Evolutionary conservation across 345 rosid species (phyloP), one percentile per base, ranked within the genome.

Genomic region (Salix purpurea): DNA sequence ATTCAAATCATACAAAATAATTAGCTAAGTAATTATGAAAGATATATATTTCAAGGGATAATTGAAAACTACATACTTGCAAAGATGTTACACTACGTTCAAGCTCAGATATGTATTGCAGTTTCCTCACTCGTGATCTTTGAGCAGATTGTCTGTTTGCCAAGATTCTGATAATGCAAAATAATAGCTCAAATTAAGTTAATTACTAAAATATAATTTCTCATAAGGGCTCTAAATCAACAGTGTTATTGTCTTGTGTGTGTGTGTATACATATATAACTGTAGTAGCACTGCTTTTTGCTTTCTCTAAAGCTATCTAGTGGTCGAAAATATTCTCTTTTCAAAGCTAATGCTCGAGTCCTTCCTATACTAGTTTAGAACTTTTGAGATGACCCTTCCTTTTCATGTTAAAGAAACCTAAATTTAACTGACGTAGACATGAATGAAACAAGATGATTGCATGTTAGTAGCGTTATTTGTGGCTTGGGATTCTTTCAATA

Each of bases 141-240:
- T 78, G 84, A 6, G 84, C 84, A 23, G 84, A 82, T 82, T 82
- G 84, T 60, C 81, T 70, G 28, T 82, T 82, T 44, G 84, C 84
- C 74, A 82, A 67, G 44, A 82, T 82, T 61, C 84, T 82, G 24
- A 36, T 19, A 16, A 71, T 30, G 58, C 16, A 68, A 42, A 14
- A 1, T 26, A 54, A 66, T 32, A 42, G 18, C 37, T 18, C 39
- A 28, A 32, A 66, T 66, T 14, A 14, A 66, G 21, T 56, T 56
- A 56, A 23, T 56, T 9, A 9, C 61, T n/a, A 56, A 26, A 56
- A 21, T 8, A 56, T 56, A 14, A 58, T 58, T 58, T n/a, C 62
- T 56, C 62, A n/a, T n/a, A 40, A 40, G 1, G 62, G 10, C 62
- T 13, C 12, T 56, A n/a, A 56, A n/a, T 52, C 18, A 52, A 52